Percentiles rank a stretch among this genome's conserved stretches.
These are phyloP conservation scores for Amorphotheca resinae DNA, from an alignment of 495 filamentous ascomycete species.

Conservation along the genomic window DNA sequence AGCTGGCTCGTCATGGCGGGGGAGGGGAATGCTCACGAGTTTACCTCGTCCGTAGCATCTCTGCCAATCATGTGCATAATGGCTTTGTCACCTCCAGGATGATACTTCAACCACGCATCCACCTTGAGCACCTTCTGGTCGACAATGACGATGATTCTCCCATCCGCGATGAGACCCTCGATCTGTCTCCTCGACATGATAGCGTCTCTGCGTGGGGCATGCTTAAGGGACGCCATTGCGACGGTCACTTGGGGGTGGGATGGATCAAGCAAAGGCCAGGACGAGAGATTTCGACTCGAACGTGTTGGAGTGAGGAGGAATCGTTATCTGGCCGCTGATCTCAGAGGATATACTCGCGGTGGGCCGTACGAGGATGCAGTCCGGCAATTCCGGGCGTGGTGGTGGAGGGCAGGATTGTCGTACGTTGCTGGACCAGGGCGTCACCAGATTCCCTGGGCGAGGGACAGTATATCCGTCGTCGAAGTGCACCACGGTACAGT, in stretches of 20 bases:
- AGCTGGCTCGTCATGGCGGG: background rate
- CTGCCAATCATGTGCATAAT: conserved; percentile 92
- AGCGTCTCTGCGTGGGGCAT: background rate
- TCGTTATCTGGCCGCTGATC: too few species aligned
- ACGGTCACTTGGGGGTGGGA: background rate
- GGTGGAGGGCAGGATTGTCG: too few species aligned
- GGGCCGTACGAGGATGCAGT: too few species aligned
- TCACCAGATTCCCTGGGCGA: too few species aligned
- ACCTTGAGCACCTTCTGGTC: conserved; percentile 72
- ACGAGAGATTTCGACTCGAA: too few species aligned
- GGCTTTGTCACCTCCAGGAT: conserved; percentile 86
- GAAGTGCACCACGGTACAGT: too few species aligned
- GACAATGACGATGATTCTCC: conserved; percentile 68
- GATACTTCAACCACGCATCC: conserved; percentile 77
- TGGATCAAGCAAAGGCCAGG: too few species aligned
- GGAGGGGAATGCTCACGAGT: conserved; percentile 45
- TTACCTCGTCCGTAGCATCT: conserved; percentile 94
- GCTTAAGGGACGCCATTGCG: conserved; percentile 6
- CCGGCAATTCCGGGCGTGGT: too few species aligned
- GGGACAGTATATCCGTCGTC: too few species aligned
- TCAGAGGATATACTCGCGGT: too few species aligned
- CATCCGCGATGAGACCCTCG: conserved; percentile 78
- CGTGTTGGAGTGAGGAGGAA: too few species aligned
- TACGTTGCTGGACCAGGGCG: too few species aligned
- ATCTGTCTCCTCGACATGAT: conserved; percentile 52